Evolutionary conservation across 345 rosid genomes (phyloP), one percentile per base, ranked within the genome.

Genomic region (Raphanus raphanistrum): DNA sequence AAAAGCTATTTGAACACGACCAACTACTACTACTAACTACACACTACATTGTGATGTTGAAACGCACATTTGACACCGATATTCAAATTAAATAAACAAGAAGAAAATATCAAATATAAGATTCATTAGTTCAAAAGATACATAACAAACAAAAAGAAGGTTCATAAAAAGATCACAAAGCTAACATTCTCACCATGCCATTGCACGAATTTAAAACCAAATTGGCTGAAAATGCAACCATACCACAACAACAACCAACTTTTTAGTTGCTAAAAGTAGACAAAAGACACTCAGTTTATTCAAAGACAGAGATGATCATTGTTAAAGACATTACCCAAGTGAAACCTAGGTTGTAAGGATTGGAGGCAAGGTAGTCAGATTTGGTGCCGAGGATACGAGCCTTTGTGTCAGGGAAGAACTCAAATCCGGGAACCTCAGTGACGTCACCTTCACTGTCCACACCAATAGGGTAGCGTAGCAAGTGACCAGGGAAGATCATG

Each of bases 351-450:
- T 95, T 27, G 99, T 93, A 25, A 95, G 92, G 86, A 91, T 91
- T 25, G 98, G 97, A 26, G 99, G 99, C 67, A 95, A 95, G 72
- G 83, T 87, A 91, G 82, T 93, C 98, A 10, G 99, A 91, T 78
- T 88, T 91, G 66, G 88, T 12, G 6, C 99, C 99, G 7, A 95
- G 92, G 74, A 95, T 65, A 15, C 87, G 90, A 54, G 97, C 99
- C 80, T 89, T 90, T 3, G 97, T 91, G 81, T 95, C 99, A 0
- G 98, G 99, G 92, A 95, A 93, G 88, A 76, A 80, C 82, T 89
- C 87, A 0, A 66, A 26, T 52, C 97, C 97, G 0, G 98, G 93
- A 25, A 90, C 77, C 75, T 90, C 92, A 2, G 91, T 84, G 66
- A 95, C 81, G 58, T 57, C 73, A 10, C 99, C 99, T 27, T 90